A percentile compares a stretch with the other conserved stretches of the same genome.
phyloP scores from a whole-genome alignment of 345 rosid species.

The Anacardium occidentale region DNA sequence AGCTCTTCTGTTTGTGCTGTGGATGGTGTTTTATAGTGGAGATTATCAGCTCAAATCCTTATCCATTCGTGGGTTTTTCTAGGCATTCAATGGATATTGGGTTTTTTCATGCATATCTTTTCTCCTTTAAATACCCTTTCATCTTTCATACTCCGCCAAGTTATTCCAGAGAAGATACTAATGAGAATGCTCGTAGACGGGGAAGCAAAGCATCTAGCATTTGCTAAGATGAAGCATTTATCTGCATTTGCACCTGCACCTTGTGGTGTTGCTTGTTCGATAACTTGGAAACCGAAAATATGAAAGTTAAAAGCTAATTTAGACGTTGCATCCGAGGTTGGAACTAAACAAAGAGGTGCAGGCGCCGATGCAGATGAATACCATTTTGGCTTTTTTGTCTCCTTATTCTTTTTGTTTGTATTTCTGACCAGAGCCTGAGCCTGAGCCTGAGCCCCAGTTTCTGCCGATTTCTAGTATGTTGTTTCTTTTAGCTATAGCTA shows the following conservation, averaged over 20 bases:
- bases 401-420: neutral
- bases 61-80: neutral
- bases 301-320: neutral
- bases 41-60: constrained; percentile 22
- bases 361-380: constrained; percentile 51
- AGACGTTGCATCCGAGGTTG: neutral
- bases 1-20: neutral
- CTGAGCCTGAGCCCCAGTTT: too few species aligned
- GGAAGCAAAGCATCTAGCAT: neutral
- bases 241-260: constrained; percentile 80
- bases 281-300: neutral
- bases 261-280: constrained; percentile 8
- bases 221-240: constrained; percentile 44
- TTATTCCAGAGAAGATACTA: too few species aligned
- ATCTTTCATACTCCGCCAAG: too few species aligned
- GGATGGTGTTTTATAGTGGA: constrained; percentile 3
- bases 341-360: constrained; percentile 38
- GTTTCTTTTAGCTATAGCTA: neutral
- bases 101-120: neutral
- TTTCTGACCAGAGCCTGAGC: neutral
- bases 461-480: neutral
- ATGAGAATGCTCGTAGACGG: neutral
- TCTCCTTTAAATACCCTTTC: neutral
- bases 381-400: constrained; percentile 34
- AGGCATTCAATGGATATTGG: too few species aligned